Evolutionary conservation across 345 rosid genomes (phyloP).

Genomic region (Physaria fendleri): DNA sequence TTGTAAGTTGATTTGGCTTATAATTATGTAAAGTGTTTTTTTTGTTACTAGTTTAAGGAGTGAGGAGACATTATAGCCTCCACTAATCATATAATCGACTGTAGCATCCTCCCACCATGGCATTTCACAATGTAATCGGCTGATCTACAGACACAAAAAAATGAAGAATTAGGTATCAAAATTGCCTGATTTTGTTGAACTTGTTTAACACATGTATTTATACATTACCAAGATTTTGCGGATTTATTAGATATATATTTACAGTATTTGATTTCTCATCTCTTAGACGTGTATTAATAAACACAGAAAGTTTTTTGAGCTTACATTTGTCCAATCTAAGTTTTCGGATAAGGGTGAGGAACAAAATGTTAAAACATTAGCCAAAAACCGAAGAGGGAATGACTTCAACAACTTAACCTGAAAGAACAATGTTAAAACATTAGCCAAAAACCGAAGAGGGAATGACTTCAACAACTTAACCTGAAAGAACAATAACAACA

Average conservation of each 20-base stretch:
- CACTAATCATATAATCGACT: conserved; percentile 63
- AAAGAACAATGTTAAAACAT: conserved; percentile 19
- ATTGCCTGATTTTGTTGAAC: too few relatives aligned
- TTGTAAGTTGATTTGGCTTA: neutral
- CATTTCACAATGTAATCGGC: conserved; percentile 70
- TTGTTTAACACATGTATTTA: too few relatives aligned
- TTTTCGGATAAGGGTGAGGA: conserved; percentile 43
- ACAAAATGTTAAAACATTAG: conserved; percentile 54
- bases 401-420: conserved; percentile 66
- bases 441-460: conserved; percentile 69
- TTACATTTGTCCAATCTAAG: conserved; percentile 77
- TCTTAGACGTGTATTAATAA: too few relatives aligned
- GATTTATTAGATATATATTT: too few relatives aligned
- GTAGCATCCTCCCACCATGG: conserved; percentile 93
- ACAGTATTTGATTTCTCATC: too few relatives aligned
- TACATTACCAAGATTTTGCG: too few relatives aligned
- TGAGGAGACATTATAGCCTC: conserved; percentile 68
- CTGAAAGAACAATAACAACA: conserved; percentile 19
- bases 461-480: conserved; percentile 57
- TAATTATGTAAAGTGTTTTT: neutral
- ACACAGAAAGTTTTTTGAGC: too few relatives aligned
- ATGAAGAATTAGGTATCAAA: too few relatives aligned
- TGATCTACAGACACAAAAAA: conserved; percentile 40
- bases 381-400: conserved; percentile 60
- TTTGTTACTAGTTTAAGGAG: conserved; percentile 52